A percentile compares a stretch with the other conserved stretches of the same genome.
Conservation (phyloP, 2,329 filamentous ascomycete species). For the Fusarium paranaense region DNA sequence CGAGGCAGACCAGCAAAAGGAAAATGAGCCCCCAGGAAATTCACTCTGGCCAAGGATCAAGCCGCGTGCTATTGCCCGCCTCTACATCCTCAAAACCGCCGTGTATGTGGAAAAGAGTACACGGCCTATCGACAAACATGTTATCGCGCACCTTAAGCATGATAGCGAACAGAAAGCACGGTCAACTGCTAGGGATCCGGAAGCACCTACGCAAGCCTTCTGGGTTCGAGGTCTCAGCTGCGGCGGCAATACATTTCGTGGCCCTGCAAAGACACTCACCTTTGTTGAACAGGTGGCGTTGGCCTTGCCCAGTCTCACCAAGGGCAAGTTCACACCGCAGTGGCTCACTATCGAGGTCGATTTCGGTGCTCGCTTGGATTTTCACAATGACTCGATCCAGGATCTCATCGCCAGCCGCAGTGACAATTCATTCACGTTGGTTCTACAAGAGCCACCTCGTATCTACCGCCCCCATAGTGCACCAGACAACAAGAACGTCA, state of each 20-base stretch:
- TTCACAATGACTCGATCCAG: slow-evolving; percentile 61
- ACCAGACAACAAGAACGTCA: slow-evolving; percentile 2
- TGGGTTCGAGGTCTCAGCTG: slow-evolving; percentile 51
- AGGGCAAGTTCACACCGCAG: slow-evolving; percentile 27
- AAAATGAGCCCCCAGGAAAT: slow-evolving; percentile 6
- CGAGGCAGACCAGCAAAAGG: neutral
- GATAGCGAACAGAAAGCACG: slow-evolving; percentile 41
- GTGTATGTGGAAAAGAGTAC: slow-evolving; percentile 51
- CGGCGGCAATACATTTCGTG: slow-evolving; percentile 60
- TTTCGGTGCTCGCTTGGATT: slow-evolving; percentile 53
- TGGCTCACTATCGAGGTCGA: slow-evolving; percentile 20
- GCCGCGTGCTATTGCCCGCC: slow-evolving; percentile 40
- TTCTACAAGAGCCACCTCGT: slow-evolving; percentile 63
- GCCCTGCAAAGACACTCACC: slow-evolving; percentile 46
- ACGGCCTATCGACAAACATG: slow-evolving; percentile 41
- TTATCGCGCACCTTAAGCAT: slow-evolving; percentile 44
- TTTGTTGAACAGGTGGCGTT: slow-evolving; percentile 57
- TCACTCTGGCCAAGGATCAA: neutral
- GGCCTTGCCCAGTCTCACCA: neutral
- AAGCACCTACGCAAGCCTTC: slow-evolving; percentile 36
- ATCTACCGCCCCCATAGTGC: slow-evolving; percentile 53
- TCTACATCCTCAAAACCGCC: slow-evolving; percentile 45
- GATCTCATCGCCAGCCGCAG: slow-evolving; percentile 55
- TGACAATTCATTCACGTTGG: slow-evolving; percentile 58
- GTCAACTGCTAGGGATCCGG: slow-evolving; percentile 15